Evolutionary conservation across 306 rosid species (phyloP).

Genomic region (Glycine soja): DNA sequence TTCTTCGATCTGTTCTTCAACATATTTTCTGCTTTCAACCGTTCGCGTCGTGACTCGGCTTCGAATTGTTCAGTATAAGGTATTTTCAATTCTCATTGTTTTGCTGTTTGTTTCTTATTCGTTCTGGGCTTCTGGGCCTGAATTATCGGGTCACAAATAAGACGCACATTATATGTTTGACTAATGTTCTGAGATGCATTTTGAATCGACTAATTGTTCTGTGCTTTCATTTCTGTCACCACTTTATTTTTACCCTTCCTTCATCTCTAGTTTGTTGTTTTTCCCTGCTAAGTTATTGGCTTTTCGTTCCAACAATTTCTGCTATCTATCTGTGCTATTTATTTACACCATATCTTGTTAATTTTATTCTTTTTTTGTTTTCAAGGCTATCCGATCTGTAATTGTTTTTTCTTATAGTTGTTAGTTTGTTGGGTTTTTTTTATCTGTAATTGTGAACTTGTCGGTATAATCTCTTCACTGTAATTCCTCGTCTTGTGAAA

Average conservation of each 20-base stretch:
- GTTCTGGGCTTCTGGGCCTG: neutral
- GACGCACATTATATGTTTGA: neutral
- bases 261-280: neutral
- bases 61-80: neutral
- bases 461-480: no score
- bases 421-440: no score
- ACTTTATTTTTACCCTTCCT: neutral
- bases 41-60: neutral
- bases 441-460: no score
- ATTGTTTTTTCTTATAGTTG: no score
- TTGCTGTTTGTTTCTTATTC: neutral
- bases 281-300: neutral
- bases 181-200: neutral
- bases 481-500: conserved; percentile 13
- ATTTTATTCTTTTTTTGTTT: neutral
- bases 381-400: neutral
- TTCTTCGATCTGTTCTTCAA: no score
- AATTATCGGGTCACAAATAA: neutral
- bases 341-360: neutral
- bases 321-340: neutral
- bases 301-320: neutral
- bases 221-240: neutral
- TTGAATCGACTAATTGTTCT: no score
- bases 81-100: neutral
- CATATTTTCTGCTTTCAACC: no score